Evolutionary conservation across 2,329 filamentous ascomycete species (phyloP).

Genomic region (Venturia aucupariae): DNA sequence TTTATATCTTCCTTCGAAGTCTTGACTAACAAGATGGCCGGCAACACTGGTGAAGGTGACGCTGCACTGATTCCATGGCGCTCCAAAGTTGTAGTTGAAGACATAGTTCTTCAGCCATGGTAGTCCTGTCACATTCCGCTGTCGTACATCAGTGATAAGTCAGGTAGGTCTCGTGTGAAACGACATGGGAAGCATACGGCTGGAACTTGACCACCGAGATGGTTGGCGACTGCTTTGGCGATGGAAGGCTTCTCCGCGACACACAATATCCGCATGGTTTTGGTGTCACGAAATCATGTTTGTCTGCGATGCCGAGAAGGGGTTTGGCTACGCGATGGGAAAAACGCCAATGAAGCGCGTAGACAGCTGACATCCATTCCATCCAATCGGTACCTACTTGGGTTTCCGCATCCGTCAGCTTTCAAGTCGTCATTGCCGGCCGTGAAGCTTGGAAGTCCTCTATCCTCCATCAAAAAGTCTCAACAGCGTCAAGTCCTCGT

Average conservation of each 20-base stretch:
- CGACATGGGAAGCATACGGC: slow-evolving; percentile 40
- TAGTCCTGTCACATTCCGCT: slow-evolving; percentile 59
- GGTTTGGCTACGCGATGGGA: too few relatives aligned
- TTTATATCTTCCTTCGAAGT: slow-evolving; percentile 66
- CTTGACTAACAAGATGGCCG: slow-evolving; percentile 74
- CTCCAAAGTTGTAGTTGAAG: slow-evolving; percentile 81
- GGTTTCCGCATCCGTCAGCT: too few relatives aligned
- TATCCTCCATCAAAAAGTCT: too few relatives aligned
- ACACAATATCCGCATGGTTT: slow-evolving; percentile 47
- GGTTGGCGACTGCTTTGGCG: slow-evolving; percentile 83
- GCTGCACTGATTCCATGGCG: slow-evolving; percentile 66
- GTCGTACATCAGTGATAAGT: slow-evolving; percentile 6
- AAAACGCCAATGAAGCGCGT: not conserved
- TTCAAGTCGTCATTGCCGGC: not conserved
- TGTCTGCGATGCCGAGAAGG: too few relatives aligned
- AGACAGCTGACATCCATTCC: not conserved
- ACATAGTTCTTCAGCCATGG: slow-evolving; percentile 89
- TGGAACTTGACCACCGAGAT: slow-evolving; percentile 69
- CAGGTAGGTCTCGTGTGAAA: too few relatives aligned
- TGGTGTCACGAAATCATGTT: not conserved
- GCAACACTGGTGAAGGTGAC: slow-evolving; percentile 92
- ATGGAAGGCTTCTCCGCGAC: slow-evolving; percentile 90
- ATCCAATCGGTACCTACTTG: too few relatives aligned
- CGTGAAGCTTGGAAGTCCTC: not conserved
- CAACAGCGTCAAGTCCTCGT: not conserved